Evolutionary conservation across 768 basidiomycete genomes (phyloP), one percentile per base, ranked within the genome.

Genomic region (Suillus subalutaceus): DNA sequence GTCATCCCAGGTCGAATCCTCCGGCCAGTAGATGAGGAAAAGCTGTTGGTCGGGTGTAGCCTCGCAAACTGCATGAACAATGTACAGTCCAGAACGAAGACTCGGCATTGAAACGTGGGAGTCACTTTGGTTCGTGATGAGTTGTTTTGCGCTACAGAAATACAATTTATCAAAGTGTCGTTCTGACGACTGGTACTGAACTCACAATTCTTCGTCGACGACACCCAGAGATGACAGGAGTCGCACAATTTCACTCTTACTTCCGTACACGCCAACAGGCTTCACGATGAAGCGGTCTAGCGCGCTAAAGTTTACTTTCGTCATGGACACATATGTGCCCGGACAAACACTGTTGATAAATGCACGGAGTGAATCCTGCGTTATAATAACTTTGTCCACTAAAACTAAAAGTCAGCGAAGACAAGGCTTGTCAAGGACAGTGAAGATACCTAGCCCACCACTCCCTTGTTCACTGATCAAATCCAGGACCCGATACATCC

Each of bases 351-450:
- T 72, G 59, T 88, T 85, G 69, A 87, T 80, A 56, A 88, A 82
- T 3, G 76, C 69, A 66, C 78, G 74, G 16, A 89, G 74, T 2
- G 85, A 83, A 3, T 80, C 75, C 72, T 87, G 85, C 2, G 79
- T 77, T 40, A 90, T 89, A 72, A 89, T 83, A 40, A 89, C 82
- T 70, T 90, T 89, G 69, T 88, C 86, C 46, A 88, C 88, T 87
- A 67, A 20, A 57, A 20, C 7, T 16, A 15, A 12, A 35, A 59
- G 52, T 16, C 1, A 43, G 63, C 12, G 41, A 20, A 12, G 50
- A 41, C 9, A 8, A 40, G 13, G 10, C 9, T 26, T 10, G 16
- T 10, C 18, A 41, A 41, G 16, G 40, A 41, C 2, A 13, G 13
- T 69, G 43, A 55, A n/a, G 73, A 63, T 67, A 86, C 87, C 87